These are phyloP conservation scores for Phytopythium boreale DNA, from an alignment of 352 stramenopile genomes.

Conservation along the genomic window DNA sequence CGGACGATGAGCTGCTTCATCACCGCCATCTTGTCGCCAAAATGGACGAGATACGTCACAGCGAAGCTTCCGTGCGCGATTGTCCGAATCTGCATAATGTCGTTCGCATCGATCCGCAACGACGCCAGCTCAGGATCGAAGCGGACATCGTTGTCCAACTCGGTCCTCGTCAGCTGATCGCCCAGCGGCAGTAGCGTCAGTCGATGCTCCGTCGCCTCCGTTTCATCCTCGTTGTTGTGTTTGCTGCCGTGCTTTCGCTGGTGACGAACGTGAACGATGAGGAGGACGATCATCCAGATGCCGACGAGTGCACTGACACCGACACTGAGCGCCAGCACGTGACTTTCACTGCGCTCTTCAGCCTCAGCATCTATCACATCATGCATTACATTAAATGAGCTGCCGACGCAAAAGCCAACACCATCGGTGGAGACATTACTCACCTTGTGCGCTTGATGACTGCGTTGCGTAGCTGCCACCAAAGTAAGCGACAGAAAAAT, in stretches of 20 bases:
- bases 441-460: not conserved
- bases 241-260: not conserved
- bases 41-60: constrained; percentile 30
- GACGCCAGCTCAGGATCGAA: constrained; percentile 26
- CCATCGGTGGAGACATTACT: not conserved
- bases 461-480: not conserved
- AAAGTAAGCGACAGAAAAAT: constrained; percentile 3
- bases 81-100: constrained; percentile 36
- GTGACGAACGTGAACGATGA: constrained; percentile 15
- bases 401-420: not conserved
- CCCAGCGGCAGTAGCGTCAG: not conserved
- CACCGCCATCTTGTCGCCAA: constrained; percentile 34
- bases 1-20: constrained; percentile 25
- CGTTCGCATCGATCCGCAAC: constrained; percentile 30
- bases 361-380: not conserved
- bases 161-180: constrained; percentile 5
- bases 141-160: constrained; percentile 28
- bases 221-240: not conserved
- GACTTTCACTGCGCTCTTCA: constrained; percentile 1
- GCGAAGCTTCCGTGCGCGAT: constrained; percentile 32
- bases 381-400: not conserved
- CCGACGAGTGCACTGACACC: constrained; percentile 28
- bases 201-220: not conserved
- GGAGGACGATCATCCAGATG: constrained; percentile 30
- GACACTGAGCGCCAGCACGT: constrained; percentile 15